Evolutionary conservation across 331 rosid genomes (phyloP).

Genomic region (Phaseolus coccineus): DNA sequence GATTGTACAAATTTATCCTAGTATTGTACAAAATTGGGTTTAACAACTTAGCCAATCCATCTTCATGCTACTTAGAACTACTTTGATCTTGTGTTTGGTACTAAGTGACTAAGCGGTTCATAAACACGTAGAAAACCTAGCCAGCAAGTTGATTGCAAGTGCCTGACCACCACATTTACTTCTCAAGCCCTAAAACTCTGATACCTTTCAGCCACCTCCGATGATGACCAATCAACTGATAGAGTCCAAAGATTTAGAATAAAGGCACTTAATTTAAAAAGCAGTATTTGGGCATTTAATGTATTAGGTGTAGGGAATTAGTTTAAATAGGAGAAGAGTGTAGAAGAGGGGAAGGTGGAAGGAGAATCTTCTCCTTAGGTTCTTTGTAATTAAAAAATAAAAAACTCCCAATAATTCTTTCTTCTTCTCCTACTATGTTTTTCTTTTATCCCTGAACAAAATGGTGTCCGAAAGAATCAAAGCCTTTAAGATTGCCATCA

Average conservation of each 20-base stretch:
- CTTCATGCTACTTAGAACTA: conserved; percentile 10
- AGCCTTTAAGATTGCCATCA: conserved; percentile 8
- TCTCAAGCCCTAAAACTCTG: conserved; percentile 1
- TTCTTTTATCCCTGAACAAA: conserved; percentile 2
- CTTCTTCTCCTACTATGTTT: not conserved
- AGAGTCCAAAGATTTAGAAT: not conserved
- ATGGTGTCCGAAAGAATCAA: not conserved
- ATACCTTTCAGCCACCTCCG: conserved; percentile 7
- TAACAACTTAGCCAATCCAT: not conserved
- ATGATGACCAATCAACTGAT: not conserved
- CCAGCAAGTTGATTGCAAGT: not conserved
- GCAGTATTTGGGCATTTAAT: not conserved
- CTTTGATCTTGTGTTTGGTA: not conserved
- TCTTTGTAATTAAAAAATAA: not conserved
- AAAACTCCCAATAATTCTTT: not conserved
- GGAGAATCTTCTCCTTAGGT: not conserved
- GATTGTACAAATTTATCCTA: not conserved
- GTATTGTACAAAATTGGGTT: not conserved
- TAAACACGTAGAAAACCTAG: not conserved
- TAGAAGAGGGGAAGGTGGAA: not conserved
- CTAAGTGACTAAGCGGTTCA: not conserved
- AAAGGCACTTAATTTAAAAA: not conserved
- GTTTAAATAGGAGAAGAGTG: not conserved
- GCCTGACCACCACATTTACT: conserved; percentile 22
- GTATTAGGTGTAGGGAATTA: not conserved